Evolutionary conservation across 192 early-diverging fungal species (phyloP).

Genomic region (Gamsiella multidivaricata): DNA sequence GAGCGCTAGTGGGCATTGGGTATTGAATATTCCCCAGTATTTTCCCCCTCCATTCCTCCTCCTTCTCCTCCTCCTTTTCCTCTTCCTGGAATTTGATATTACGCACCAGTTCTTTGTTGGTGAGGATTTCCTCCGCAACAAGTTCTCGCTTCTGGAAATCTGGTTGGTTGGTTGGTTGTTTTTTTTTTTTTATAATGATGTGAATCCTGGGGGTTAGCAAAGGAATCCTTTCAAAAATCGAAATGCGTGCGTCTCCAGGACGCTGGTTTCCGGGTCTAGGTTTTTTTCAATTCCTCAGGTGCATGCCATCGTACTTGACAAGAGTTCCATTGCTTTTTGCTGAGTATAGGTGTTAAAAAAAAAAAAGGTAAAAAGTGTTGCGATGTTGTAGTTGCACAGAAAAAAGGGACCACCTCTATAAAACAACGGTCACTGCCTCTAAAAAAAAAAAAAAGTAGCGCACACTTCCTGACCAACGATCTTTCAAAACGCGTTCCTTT

Average conservation of each 20-base stretch:
- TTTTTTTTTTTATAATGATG: not conserved
- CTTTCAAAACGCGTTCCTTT: too few relatives aligned
- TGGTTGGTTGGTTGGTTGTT: too few relatives aligned
- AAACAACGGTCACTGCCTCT: too few relatives aligned
- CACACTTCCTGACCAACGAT: too few relatives aligned
- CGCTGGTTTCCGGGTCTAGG: too few relatives aligned
- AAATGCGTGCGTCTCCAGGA: too few relatives aligned
- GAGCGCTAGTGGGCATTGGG: too few relatives aligned
- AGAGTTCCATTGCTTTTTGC: slow-evolving; percentile 3
- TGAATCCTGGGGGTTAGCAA: not conserved
- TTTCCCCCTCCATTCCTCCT: not conserved
- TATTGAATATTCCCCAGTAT: not conserved
- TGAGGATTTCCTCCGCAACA: slow-evolving; percentile 65
- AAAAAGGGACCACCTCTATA: too few relatives aligned
- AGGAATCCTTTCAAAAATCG: not conserved
- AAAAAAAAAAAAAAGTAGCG: too few relatives aligned
- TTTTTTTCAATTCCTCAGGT: not conserved
- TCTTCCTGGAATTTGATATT: too few relatives aligned
- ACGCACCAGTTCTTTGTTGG: slow-evolving; percentile 67
- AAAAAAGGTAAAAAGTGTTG: not conserved
- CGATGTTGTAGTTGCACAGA: too few relatives aligned
- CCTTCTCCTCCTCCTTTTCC: too few relatives aligned
- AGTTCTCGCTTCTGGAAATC: slow-evolving; percentile 60
- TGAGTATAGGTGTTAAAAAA: not conserved
- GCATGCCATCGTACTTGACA: slow-evolving; percentile 9